These are phyloP conservation scores for Starmerella bombicola DNA, from an alignment of 805 yeast species.

Conservation along the genomic window DNA sequence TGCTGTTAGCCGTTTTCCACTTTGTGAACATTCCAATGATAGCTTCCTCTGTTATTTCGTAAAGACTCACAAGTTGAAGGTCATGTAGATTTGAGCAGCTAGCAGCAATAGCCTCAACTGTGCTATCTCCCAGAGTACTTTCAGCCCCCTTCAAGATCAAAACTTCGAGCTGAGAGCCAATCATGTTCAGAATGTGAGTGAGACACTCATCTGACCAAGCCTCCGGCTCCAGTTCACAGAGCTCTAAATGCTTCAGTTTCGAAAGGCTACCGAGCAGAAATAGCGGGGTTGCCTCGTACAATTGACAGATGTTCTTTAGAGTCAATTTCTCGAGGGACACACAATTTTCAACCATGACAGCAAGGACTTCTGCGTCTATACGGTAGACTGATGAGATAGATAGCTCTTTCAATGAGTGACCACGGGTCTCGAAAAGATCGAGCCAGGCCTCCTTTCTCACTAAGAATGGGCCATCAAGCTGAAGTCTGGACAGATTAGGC, in stretches of 20 bases:
- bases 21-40: slow-evolving; percentile 44
- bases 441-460: slow-evolving; percentile 70
- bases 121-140: slow-evolving; percentile 37
- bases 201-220: slow-evolving; percentile 59
- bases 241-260: slow-evolving; percentile 44
- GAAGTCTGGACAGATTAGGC: slow-evolving; percentile 39
- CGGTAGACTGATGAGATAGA: slow-evolving; percentile 74
- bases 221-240: slow-evolving; percentile 53
- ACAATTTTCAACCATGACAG: slow-evolving; percentile 49
- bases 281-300: slow-evolving; percentile 45
- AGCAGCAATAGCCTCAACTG: slow-evolving; percentile 46
- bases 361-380: slow-evolving; percentile 53
- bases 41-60: slow-evolving; percentile 59
- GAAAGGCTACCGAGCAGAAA: slow-evolving; percentile 49
- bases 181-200: slow-evolving; percentile 38
- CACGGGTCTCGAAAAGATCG: slow-evolving; percentile 49
- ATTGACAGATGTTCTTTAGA: slow-evolving; percentile 60
- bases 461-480: slow-evolving; percentile 83
- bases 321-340: slow-evolving; percentile 42
- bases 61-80: slow-evolving; percentile 47
- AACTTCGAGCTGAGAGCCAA: slow-evolving; percentile 46
- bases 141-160: slow-evolving; percentile 64
- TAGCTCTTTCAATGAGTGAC: slow-evolving; percentile 43
- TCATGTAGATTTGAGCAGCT: slow-evolving; percentile 36
- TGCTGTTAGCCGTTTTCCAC: slow-evolving; percentile 33